Evolutionary conservation across 495 filamentous ascomycete genomes (phyloP), one percentile per base, ranked within the genome.

Genomic region (Collariella sp.): DNA sequence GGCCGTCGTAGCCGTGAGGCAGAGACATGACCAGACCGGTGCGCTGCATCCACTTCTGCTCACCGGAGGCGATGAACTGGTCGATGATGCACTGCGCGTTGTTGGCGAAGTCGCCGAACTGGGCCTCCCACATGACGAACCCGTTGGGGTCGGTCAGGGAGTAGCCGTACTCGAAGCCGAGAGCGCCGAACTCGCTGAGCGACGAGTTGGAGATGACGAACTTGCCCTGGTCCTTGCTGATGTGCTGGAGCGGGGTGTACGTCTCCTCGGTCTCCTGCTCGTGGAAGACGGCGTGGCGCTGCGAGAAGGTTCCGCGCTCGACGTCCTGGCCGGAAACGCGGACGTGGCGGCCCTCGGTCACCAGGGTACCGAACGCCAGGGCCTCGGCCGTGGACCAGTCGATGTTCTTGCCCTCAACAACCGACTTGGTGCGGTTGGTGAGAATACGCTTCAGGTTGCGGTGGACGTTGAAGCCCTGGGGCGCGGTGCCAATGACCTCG

Each of bases 51-150:
- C 93, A 98, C 78, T 98, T 98, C 50, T 86, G 83, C 72, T 98
- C 93, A 63, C 94, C 93, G 39, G 94, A 94, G 38, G 94, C 93
- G 62, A 98, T 83, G 74, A 98, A 98, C 74, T 98, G 93, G 71
- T 98, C 93, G 66, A 96, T 90, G 73, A 98, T 94, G 70, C 90
- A 95, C 71, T 98, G 93, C 41, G 91, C 89, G 71, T 96, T 97
- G 81, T 98, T 98, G 76, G 91, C 93, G 60, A 98, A 98, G 72
- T 98, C 93, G 76, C 93, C 93, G 69, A 98, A 98, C 74, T 98
- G 93, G 31, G 93, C 93, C 72, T 98, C 93, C 93, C 93, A 98
- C 81, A 98, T 91, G 56, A 97, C 89, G 26, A 98, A 81, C 38
- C 91, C 93, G 68, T 95, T 91, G 36, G 93, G 93, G 41, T 94